phyloP scores from a whole-genome alignment of 257 asterid genomes.

The Penstemon newberryi region DNA sequence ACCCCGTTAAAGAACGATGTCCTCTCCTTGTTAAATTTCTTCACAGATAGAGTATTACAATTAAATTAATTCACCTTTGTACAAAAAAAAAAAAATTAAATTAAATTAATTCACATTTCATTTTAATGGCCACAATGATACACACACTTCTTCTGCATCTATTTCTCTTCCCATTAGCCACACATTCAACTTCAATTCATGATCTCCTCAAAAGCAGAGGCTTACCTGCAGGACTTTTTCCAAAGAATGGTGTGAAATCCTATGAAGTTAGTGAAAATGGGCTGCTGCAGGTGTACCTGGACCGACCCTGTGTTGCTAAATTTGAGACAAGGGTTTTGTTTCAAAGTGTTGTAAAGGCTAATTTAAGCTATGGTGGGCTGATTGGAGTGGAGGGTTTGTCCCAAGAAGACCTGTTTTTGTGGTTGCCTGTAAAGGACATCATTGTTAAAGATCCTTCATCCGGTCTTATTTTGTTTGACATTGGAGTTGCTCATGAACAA shows the following conservation, averaged over 20 bases:
- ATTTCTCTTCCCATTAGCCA: constrained; percentile 18
- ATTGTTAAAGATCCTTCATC: constrained; percentile 79
- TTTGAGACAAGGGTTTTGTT: constrained; percentile 69
- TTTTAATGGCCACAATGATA: background rate
- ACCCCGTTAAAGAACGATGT: constrained; percentile 28
- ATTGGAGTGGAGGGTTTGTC: constrained; percentile 78
- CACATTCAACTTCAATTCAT: constrained; percentile 41
- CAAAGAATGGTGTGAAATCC: constrained; percentile 67
- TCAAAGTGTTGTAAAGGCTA: constrained; percentile 74
- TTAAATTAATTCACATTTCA: constrained; percentile 5
- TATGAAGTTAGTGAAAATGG: constrained; percentile 57
- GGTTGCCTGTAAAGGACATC: constrained; percentile 89
- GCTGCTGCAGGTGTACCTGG: constrained; percentile 60
- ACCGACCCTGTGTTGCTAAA: constrained; percentile 75
- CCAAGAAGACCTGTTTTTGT: constrained; percentile 81
- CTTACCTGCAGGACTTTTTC: constrained; percentile 79
- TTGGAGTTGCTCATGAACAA: constrained; percentile 86
- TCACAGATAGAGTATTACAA: too few relatives aligned
- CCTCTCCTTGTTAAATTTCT: constrained; percentile 9
- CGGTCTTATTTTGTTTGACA: constrained; percentile 77
- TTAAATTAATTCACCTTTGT: constrained; percentile 1
- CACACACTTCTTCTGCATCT: constrained; percentile 30
- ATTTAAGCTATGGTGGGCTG: constrained; percentile 77
- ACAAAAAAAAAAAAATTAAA: too few relatives aligned
- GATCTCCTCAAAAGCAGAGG: constrained; percentile 75